Evolutionary conservation across 1,139 yeast genomes (phyloP), one percentile per base, ranked within the genome.

Genomic region (Geotrichum europaeum): DNA sequence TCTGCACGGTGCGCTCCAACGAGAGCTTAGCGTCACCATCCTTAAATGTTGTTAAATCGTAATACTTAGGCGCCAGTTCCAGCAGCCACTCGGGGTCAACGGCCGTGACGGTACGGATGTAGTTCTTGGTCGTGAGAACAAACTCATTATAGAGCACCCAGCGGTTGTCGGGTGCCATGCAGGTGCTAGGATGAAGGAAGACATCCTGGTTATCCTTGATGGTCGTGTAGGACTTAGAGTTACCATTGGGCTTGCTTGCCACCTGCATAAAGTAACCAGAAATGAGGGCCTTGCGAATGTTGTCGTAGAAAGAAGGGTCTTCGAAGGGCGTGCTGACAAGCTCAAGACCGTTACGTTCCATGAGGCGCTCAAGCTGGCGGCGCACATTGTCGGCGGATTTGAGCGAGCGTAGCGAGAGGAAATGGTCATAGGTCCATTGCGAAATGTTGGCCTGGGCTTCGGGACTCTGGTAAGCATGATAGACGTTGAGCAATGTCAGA

Each of bases 211-310:
- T 91, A 74, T 94, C 99, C 75, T 91, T 91, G 59, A 92, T 87
- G 0, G 99, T 94, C 67, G 88, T 81, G 74, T 87, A 94, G 84
- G 86, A 57, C 86, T 85, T 52, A 87, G 86, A 62, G 87, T 82
- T 73, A 82, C 86, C 77, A 40, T 57, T 62, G 20, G 64, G 62
- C 65, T 71, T 72, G 57, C 69, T 65, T 53, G 98, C 99, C 58
- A 89, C 97, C 78, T 94, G 99, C 98, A 94, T 92, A 79, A 94
- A 94, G 74, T 91, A 92, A 1, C 99, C 99, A n/a, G 91, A 84
- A 9, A 90, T 82, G 61, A 94, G 77, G 0, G 99, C 97, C 73
- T 87, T 87, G 64, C 96, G 82, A 66, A 94, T 86, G 69, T 89
- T 87, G 66, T 81, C 84, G 73, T 87, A 91, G 63, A 73, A 74